Percentiles rank a stretch among this genome's conserved stretches.
Conservation (phyloP, 2,329 filamentous ascomycete species). For the Microcyclospora pomicola region DNA sequence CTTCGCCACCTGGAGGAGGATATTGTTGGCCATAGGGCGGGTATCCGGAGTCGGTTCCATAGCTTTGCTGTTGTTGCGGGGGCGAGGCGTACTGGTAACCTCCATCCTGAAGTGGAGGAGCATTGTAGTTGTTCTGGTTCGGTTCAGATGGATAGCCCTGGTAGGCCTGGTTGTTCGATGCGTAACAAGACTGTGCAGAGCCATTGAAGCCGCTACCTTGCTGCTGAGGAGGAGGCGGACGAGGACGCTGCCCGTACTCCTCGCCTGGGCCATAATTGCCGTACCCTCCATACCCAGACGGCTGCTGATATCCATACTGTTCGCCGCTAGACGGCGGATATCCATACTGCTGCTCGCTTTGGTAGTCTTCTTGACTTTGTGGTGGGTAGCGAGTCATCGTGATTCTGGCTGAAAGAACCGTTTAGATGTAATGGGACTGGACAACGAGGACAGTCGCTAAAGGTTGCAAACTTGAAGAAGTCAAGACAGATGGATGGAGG, state of each 20-base stretch:
- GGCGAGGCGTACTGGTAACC: slow-evolving; percentile 3
- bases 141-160: slow-evolving; percentile 11
- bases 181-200: slow-evolving; percentile 17
- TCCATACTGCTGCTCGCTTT: slow-evolving; percentile 1
- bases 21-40: slow-evolving; percentile 3
- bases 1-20: slow-evolving; percentile 6
- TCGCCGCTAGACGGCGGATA: neutral
- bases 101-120: slow-evolving; percentile 2
- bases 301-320: slow-evolving; percentile 3
- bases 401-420: no score
- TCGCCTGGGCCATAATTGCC: slow-evolving; percentile 2
- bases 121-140: neutral
- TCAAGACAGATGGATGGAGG: no score
- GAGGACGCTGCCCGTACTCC: neutral
- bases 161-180: slow-evolving; percentile 15
- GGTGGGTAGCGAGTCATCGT: slow-evolving; percentile 9
- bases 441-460: no score
- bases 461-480: no score
- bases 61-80: slow-evolving; percentile 2
- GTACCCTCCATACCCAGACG: neutral
- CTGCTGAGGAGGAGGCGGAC: neutral
- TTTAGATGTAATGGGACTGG: no score
- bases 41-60: slow-evolving; percentile 1
- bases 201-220: neutral
- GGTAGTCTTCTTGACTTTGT: slow-evolving; percentile 4